A percentile compares a stretch with the other conserved stretches of the same genome.
These are phyloP conservation scores for Eucalyptus guilfoylei DNA, from an alignment of 345 rosid species.

Conservation along the genomic window DNA sequence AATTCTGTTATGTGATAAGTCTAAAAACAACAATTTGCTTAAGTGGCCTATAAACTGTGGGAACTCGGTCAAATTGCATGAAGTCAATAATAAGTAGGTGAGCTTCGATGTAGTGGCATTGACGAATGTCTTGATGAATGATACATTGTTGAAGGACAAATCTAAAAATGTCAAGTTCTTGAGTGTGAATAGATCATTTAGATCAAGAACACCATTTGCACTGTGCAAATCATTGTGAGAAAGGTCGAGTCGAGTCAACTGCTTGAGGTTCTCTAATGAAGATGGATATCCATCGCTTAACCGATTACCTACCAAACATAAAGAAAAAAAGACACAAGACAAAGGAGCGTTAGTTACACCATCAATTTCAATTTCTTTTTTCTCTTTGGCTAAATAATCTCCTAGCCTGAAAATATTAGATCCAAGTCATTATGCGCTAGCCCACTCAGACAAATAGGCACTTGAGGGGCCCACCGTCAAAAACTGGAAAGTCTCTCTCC, in stretches of 20 bases:
- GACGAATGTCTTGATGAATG: no score
- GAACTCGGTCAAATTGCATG: background rate
- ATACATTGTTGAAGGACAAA: no score
- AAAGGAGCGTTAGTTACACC: background rate
- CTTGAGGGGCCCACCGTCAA: rapidly evolving
- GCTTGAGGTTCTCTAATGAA: background rate
- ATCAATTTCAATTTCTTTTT: background rate
- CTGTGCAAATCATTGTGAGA: background rate
- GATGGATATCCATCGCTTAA: background rate
- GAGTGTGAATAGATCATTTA: no score
- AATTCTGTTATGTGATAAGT: background rate
- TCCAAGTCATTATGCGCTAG: background rate
- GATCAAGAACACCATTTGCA: no score
- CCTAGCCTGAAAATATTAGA: background rate
- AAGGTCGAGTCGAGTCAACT: rapidly evolving
- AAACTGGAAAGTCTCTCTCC: background rate
- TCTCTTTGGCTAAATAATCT: background rate
- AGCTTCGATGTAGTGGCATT: no score
- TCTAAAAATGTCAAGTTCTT: no score
- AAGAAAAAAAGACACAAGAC: background rate
- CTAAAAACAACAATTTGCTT: rapidly evolving
- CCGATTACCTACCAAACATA: background rate
- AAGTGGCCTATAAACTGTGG: background rate
- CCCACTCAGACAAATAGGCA: background rate
- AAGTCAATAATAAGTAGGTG: no score